Percentiles rank a stretch among this genome's conserved stretches.
Evolutionary conservation across 768 basidiomycete species (phyloP).

Genomic region (Cubamyces lactineus): DNA sequence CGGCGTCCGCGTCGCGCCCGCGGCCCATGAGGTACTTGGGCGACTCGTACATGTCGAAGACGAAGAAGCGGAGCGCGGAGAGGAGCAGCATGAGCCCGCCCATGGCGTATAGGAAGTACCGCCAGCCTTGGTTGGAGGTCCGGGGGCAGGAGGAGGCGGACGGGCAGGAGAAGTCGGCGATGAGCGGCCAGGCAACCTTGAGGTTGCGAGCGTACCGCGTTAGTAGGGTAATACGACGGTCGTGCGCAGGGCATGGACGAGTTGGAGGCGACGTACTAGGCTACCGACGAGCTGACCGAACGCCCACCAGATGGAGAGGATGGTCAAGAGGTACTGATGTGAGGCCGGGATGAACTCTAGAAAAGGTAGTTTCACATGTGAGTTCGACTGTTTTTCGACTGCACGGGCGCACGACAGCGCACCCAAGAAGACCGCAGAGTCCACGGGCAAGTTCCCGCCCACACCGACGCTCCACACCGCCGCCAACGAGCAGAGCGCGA

Average conservation of each 20-base stretch:
- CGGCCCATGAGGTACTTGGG: constrained; percentile 75
- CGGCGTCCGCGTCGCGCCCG: constrained; percentile 66
- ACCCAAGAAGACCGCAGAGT: constrained; percentile 78
- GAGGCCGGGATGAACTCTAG: constrained; percentile 70
- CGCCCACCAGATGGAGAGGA: constrained; percentile 82
- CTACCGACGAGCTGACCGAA: constrained; percentile 70
- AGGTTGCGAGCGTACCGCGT: too few relatives aligned
- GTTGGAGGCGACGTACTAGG: constrained; percentile 38
- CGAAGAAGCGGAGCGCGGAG: constrained; percentile 63
- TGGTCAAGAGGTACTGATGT: constrained; percentile 75
- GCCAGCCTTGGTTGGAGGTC: constrained; percentile 69
- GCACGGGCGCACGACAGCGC: constrained; percentile 17
- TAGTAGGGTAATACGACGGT: too few relatives aligned
- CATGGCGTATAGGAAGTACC: constrained; percentile 72
- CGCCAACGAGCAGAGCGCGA: constrained; percentile 53
- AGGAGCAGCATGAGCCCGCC: constrained; percentile 69
- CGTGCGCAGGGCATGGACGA: too few relatives aligned
- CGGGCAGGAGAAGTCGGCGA: constrained; percentile 68
- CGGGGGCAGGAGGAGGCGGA: constrained; percentile 45
- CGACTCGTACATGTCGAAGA: constrained; percentile 69
- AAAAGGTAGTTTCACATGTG: background rate
- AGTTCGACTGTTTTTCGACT: background rate
- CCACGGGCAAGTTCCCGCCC: constrained; percentile 75
- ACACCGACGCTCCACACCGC: constrained; percentile 69
- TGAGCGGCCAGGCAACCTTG: constrained; percentile 73